phyloP scores from a whole-genome alignment of 2,329 filamentous ascomycete species.

The Ophiostoma sp. region DNA sequence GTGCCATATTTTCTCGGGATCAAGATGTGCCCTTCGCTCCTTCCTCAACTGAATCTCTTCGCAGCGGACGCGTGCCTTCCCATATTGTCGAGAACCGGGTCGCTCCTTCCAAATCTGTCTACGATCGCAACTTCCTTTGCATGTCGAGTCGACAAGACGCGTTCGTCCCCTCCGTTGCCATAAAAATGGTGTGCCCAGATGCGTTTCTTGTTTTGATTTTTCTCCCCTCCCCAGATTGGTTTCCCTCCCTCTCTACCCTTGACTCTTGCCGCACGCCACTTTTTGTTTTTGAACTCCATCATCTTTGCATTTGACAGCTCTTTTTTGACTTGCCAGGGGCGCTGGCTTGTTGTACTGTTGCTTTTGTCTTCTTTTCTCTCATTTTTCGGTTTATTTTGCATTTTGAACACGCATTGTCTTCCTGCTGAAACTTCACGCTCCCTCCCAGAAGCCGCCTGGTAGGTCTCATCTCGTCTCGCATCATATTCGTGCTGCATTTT shows the following conservation, averaged over 20 bases:
- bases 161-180: neutral
- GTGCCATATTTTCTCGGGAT: too few species aligned
- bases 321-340: conserved; percentile 17
- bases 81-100: neutral
- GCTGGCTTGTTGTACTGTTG: neutral
- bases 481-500: neutral
- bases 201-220: neutral
- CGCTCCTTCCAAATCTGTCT: neutral
- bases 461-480: neutral
- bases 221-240: neutral
- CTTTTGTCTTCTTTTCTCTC: neutral
- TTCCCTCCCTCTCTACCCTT: conserved; percentile 5
- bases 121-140: neutral
- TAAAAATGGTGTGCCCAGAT: neutral
- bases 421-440: neutral
- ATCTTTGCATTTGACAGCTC: conserved; percentile 26
- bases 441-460: neutral
- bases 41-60: neutral
- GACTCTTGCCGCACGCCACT: conserved; percentile 8
- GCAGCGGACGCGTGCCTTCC: neutral
- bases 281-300: conserved; percentile 22
- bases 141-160: neutral
- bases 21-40: neutral
- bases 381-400: neutral
- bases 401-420: neutral